Base-by-base conservation (phyloP, 2,329 filamentous ascomycete genomes). In the Paraconiothyrium sp. region DNA sequence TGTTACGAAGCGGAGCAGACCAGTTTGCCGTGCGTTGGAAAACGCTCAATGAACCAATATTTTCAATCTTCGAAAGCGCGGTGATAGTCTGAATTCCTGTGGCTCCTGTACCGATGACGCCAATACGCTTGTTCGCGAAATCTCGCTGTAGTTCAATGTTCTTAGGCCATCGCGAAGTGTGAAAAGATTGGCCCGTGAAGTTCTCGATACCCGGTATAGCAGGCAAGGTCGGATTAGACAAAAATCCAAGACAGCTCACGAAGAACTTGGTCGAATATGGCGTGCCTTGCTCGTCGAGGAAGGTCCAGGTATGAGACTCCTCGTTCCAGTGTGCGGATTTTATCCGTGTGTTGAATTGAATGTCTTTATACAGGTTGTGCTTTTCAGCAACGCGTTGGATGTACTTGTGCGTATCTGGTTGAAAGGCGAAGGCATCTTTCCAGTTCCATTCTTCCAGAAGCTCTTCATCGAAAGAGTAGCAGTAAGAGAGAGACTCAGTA, bases 11-110 rank as follows among this genome's bases (percentile, higher is more conserved):
- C 0, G 87, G 87, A 0, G 90, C 68, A 0, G 85, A 86, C n/a
- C 88, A 78, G 62, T 89, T 90, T 0, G 88, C 88, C 0, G 86
- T 90, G 5, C 88, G 83, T 70, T 90, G 87, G 75, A 64, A 65
- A 46, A 65, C 62, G 9, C 44, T 61, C 14, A 65, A 35, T 9
- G 61, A 60, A 22, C 57, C 35, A 30, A 66, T 34, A 37, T 48
- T 32, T 49, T 27, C 49, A 37, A 48, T 48, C 44, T 62, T 67
- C n/a, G 56, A 64, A 24, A 70, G 46, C 10, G 62, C 62, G 10
- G 67, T 67, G 22, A 63, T 65, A 41, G 88, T 84, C 66, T 90
- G 88, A 0, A 89, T 84, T 0, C 87, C 88, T 0, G 86, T 85
- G 0, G 87, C 84, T 1, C 88, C 88, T 0, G 86, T 89, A 14